Evolutionary conservation across 2,329 filamentous ascomycete genomes (phyloP), one percentile per base, ranked within the genome.

Genomic region (Phoma sp.): DNA sequence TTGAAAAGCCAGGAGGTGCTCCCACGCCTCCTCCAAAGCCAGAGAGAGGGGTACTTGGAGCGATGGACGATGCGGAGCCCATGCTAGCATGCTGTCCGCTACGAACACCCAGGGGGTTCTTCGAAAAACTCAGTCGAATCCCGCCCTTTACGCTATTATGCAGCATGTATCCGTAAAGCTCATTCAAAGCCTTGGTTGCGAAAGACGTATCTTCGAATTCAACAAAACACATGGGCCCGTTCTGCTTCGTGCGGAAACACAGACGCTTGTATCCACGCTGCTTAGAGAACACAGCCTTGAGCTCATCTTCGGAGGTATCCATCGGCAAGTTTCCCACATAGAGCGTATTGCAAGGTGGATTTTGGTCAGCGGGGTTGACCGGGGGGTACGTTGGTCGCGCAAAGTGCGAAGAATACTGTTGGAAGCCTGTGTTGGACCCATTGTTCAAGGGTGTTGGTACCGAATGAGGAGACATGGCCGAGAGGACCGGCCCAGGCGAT

Each of bases 161-260:
- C 29, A 98, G 82, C 43, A 85, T 86, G 44, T 89, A 86, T 0
- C 95, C 95, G 68, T 98, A 97, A 1, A 98, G 82, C 52, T 97
- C 91, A 60, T 93, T 86, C 2, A 98, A 82, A 1, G 93, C 89
- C 75, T 95, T 96, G 37, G 93, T 97, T 0, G 95, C 93, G 68
- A 91, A 93, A 1, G 90, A 89, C 9, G 96, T 83, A 67, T 97
- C 93, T 68, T 98, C 93, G 65, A 98, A 99, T 75, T 99, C 95
- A 33, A 99, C 95, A 74, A 98, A 98, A 72, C 95, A 98, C 93
- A 98, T 98, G 2, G 93, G 93, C 0, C 93, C 93, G 65, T 97
- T 96, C 62, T 90, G 86, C 79, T 98, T 98, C 48, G 92, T 96
- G 30, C 93, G 86, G 81, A 97, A 96, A 71, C 92, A 96, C 7